phyloP scores from a whole-genome alignment of 805 yeast species.

The Schwanniomyces yamadae region DNA sequence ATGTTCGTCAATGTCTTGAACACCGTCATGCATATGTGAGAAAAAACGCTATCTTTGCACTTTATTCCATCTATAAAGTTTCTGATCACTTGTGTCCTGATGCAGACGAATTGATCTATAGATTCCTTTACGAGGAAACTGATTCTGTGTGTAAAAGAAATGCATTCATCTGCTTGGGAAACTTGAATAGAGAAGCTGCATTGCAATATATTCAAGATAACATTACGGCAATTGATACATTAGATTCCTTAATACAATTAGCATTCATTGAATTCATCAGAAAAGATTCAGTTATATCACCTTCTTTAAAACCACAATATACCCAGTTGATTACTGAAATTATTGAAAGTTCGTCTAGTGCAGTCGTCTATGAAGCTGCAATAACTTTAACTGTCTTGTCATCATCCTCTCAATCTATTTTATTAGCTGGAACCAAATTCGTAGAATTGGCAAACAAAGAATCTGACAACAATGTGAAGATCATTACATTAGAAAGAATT shows the following conservation, averaged over 20 bases:
- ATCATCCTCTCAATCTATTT: slow-evolving; percentile 62
- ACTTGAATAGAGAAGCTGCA: slow-evolving; percentile 81
- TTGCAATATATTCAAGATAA: slow-evolving; percentile 76
- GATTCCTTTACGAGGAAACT: slow-evolving; percentile 75
- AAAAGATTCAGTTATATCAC: slow-evolving; percentile 65
- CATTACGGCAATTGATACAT: slow-evolving; percentile 53
- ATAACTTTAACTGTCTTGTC: slow-evolving; percentile 68
- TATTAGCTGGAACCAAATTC: slow-evolving; percentile 80
- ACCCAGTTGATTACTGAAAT: slow-evolving; percentile 69
- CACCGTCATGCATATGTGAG: slow-evolving; percentile 98
- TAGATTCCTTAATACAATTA: slow-evolving; percentile 84
- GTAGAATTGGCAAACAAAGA: slow-evolving; percentile 88
- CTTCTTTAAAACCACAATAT: slow-evolving; percentile 69
- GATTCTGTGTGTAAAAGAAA: slow-evolving; percentile 95
- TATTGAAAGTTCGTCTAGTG: slow-evolving; percentile 62
- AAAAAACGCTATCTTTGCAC: slow-evolving; percentile 93
- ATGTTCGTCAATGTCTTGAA: slow-evolving; percentile 85
- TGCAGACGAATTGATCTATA: slow-evolving; percentile 80
- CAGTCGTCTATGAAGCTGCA: slow-evolving; percentile 91
- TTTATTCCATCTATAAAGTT: slow-evolving; percentile 75
- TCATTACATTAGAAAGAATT: slow-evolving; percentile 86
- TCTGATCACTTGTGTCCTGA: slow-evolving; percentile 91
- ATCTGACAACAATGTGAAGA: slow-evolving; percentile 92
- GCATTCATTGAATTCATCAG: slow-evolving; percentile 90
- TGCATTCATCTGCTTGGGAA: slow-evolving; percentile 85